Evolutionary conservation across 345 rosid species (phyloP), one percentile per base, ranked within the genome.

Genomic region (Turnera subulata): DNA sequence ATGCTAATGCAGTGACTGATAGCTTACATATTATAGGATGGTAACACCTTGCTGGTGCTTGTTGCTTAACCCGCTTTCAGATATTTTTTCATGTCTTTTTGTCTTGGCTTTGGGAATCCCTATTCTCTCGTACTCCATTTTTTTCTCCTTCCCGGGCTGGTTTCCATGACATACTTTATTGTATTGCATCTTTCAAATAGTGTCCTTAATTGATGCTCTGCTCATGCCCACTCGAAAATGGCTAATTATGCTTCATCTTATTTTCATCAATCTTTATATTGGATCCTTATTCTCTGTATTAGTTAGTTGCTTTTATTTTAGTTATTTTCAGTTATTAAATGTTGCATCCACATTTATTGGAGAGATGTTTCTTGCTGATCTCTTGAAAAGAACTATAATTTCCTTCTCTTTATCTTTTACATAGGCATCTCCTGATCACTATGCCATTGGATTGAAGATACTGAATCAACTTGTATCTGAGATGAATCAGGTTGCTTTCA

Each of bases 391-490:
- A 49, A 21, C 22, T 21, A 18, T 47, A 20, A 19, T 19, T 15
- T 50, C 39, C 52, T 66, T 55, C 26, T 37, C 17, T 24, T 25
- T 66, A 12, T 67, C 9, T 32, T 73, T 20, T 65, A n/a, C 45
- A 45, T 80, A 94, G 99, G 95, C 88, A 62, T 76, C 93, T 29
- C 71, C 96, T 11, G 82, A 80, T 74, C 96, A 90, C 73, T 90
- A 82, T 73, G 79, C 82, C 68, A 88, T 94, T 76, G 99, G 97
- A 45, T 74, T 94, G 84, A 90, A 84, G 87, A 90, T 94, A 69
- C 67, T 94, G 62, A 88, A 90, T 80, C 99, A 94, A 63, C 91
- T 94, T 29, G 97, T 94, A 35, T 83, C 88, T 70, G 99, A 94
- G 85, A 94, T 94, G 93, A 94, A 90, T 77, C 97, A 85, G 95